These are phyloP conservation scores for Sphagnurus paluster DNA, from an alignment of 1,284 basidiomycete species.

Conservation along the genomic window DNA sequence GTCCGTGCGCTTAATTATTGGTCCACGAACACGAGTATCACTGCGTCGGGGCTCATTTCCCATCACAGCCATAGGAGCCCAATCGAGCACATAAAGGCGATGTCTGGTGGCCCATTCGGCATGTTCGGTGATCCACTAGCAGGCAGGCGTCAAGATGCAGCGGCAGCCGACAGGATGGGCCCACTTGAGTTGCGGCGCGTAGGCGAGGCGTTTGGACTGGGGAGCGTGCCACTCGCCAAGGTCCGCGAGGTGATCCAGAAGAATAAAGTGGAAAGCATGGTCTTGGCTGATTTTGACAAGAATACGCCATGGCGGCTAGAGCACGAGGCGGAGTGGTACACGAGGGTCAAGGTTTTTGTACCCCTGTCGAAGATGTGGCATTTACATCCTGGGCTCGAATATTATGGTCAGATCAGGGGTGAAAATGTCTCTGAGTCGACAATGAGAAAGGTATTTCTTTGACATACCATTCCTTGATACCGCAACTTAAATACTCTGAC, in stretches of 20 bases:
- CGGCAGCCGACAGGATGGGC: not conserved
- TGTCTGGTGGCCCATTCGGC: not conserved
- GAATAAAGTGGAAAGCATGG: constrained; percentile 9
- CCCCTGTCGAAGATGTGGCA: constrained; percentile 18
- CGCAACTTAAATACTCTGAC: not conserved
- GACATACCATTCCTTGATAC: not conserved
- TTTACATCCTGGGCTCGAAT: constrained; percentile 23
- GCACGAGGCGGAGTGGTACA: constrained; percentile 12
- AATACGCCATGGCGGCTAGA: constrained; percentile 10
- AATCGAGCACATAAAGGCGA: not conserved
- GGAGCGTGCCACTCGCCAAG: not conserved
- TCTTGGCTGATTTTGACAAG: constrained; percentile 1
- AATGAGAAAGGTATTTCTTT: constrained; percentile 3
- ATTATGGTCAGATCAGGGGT: constrained; percentile 7
- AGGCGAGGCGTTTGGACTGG: constrained; percentile 14
- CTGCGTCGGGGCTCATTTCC: constrained; percentile 9
- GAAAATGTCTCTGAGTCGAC: constrained; percentile 2
- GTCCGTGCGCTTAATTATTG: constrained; percentile 21
- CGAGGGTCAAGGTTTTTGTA: constrained; percentile 18
- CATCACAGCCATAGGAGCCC: not conserved
- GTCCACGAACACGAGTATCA: constrained; percentile 8
- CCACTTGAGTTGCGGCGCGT: constrained; percentile 1
- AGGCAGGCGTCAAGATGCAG: not conserved
- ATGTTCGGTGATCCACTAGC: not conserved
- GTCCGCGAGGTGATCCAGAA: constrained; percentile 3